phyloP scores from a whole-genome alignment of 345 rosid species.

The Syzygium grande region DNA sequence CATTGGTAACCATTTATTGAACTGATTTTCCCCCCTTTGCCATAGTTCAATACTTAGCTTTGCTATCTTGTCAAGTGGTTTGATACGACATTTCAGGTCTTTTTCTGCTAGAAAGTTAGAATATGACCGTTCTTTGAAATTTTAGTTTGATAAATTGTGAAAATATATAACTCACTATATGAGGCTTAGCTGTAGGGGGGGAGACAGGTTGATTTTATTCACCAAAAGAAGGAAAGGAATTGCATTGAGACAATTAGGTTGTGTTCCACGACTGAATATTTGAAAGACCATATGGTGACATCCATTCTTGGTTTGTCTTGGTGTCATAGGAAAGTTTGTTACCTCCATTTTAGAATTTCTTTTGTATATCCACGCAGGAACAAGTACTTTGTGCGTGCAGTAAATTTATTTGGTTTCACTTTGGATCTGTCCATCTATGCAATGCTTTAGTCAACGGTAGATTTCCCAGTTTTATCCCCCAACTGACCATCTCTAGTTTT shows the following conservation, averaged over 20 bases:
- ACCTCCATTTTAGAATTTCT: not conserved
- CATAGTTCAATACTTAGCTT: not conserved
- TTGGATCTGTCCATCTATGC: not conserved
- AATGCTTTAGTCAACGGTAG: not conserved
- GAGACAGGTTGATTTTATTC: not conserved
- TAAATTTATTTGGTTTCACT: not conserved
- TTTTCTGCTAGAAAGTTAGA: not conserved
- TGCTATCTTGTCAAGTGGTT: not conserved
- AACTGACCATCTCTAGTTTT: not conserved
- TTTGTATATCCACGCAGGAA: not conserved
- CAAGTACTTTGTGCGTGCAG: not conserved
- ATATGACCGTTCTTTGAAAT: not conserved
- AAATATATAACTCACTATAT: not conserved
- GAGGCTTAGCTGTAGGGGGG: not conserved
- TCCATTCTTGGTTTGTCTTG: not conserved
- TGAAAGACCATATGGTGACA: not conserved
- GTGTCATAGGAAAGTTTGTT: not conserved
- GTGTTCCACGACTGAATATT: not conserved
- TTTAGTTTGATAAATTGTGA: not conserved
- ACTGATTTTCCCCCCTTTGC: not conserved
- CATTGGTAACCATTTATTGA: not conserved
- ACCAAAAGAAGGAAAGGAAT: not conserved
- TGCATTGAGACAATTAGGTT: not conserved
- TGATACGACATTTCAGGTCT: not conserved
- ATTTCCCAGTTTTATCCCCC: not conserved